Conservation (phyloP, 192 early-diverging fungal species). For the Mortierella claussenii region DNA sequence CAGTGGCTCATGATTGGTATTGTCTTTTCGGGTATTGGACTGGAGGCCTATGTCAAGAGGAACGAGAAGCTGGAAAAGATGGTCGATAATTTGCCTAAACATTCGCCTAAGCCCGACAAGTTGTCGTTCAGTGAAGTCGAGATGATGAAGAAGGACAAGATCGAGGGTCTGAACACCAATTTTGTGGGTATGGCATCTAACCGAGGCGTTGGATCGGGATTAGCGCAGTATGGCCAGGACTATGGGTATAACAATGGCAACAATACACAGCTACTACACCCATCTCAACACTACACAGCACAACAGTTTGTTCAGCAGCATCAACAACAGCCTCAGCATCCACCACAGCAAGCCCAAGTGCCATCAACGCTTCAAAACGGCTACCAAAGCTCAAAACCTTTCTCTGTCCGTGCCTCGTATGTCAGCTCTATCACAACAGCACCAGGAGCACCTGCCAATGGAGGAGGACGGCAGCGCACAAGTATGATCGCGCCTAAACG, state of each 20-base stretch:
- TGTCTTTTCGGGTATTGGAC: conserved; percentile 89
- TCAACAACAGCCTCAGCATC: conserved; percentile 16
- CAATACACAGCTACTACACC: conserved; percentile 21
- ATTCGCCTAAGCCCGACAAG: conserved; percentile 40
- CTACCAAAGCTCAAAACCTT: conserved; percentile 3
- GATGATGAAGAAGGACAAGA: conserved; percentile 54
- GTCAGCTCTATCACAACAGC: conserved; percentile 45
- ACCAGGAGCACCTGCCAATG: conserved; percentile 7
- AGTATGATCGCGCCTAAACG: conserved; percentile 45
- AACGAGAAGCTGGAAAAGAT: conserved; percentile 56
- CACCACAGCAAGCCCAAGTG: not conserved
- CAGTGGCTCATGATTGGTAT: conserved; percentile 90
- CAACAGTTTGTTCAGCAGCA: not conserved
- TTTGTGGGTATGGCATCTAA: conserved; percentile 45
- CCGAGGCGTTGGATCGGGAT: conserved; percentile 21
- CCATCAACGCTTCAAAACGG: not conserved
- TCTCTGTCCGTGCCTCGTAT: conserved; percentile 31
- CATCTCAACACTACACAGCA: not conserved
- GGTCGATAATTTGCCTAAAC: conserved; percentile 41
- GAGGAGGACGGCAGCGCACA: conserved; percentile 45
- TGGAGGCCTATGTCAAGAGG: conserved; percentile 80
- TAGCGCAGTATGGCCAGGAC: conserved; percentile 25
- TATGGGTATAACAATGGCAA: conserved; percentile 28
- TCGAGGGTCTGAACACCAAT: conserved; percentile 22
- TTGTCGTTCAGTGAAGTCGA: conserved; percentile 46